A percentile compares a stretch with the other conserved stretches of the same genome.
phyloP scores from a whole-genome alignment of 2,329 filamentous ascomycete genomes.

The Talaromyces sp. region DNA sequence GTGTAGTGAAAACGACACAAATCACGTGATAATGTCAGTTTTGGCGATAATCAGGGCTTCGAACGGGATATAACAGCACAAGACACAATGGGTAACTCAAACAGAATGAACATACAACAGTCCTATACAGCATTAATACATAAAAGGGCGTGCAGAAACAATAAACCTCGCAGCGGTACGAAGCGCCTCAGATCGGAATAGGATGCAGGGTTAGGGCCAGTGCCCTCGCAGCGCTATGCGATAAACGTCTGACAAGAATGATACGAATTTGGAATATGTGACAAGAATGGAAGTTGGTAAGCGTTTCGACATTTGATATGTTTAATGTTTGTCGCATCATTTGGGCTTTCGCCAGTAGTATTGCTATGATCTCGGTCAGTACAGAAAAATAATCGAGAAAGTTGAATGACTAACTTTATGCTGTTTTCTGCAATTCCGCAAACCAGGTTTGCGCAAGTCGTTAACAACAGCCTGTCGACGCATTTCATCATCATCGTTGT shows the following conservation, averaged over 20 bases:
- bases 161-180: not conserved
- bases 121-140: slow-evolving; percentile 22
- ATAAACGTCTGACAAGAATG: slow-evolving; percentile 18
- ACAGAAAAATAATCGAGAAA: slow-evolving; percentile 4
- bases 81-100: not conserved
- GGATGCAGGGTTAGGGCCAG: slow-evolving; percentile 32
- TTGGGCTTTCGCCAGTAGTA: slow-evolving; percentile 68
- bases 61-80: not conserved
- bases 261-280: slow-evolving; percentile 12
- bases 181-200: slow-evolving; percentile 18
- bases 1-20: not conserved
- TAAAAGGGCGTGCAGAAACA: not conserved
- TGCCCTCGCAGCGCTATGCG: slow-evolving; percentile 45
- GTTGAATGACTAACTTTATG: slow-evolving; percentile 71
- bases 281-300: slow-evolving; percentile 16
- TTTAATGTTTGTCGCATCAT: slow-evolving; percentile 29
- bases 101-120: slow-evolving; percentile 17
- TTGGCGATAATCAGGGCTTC: not conserved
- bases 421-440: slow-evolving; percentile 87
- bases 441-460: slow-evolving; percentile 80
- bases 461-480: slow-evolving; percentile 79
- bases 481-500: slow-evolving; percentile 75
- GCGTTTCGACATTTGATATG: not conserved
- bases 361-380: slow-evolving; percentile 52
- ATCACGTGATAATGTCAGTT: slow-evolving; percentile 2